phyloP scores from a whole-genome alignment of 495 filamentous ascomycete genomes.

The Hypomontagnella monticulosa region DNA sequence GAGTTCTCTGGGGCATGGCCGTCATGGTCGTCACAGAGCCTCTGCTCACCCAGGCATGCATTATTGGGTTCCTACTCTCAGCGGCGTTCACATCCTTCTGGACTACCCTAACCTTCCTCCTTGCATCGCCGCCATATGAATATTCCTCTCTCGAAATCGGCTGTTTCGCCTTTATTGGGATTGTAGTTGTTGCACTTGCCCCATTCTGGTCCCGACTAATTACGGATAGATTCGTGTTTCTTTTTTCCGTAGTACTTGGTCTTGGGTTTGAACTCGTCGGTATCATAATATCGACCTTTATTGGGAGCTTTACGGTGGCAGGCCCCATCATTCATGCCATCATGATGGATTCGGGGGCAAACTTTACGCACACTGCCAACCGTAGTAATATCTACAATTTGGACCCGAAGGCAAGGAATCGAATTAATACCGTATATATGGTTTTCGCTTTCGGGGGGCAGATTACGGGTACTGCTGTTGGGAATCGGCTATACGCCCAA shows the following conservation, averaged over 20 bases:
- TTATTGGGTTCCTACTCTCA: constrained; percentile 47
- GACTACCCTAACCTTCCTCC: constrained; percentile 82
- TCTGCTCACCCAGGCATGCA: constrained; percentile 66
- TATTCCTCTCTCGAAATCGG: constrained; percentile 75
- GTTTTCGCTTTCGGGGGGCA: constrained; percentile 77
- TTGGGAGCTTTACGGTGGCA: constrained; percentile 69
- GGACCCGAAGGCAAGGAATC: constrained; percentile 74
- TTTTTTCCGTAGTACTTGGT: constrained; percentile 73
- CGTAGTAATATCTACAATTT: constrained; percentile 75
- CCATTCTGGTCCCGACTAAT: constrained; percentile 75
- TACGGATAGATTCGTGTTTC: constrained; percentile 73
- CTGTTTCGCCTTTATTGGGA: constrained; percentile 80
- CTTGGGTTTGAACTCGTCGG: constrained; percentile 66
- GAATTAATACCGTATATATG: constrained; percentile 89
- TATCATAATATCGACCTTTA: constrained; percentile 74
- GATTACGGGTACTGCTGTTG: constrained; percentile 77
- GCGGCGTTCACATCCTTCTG: constrained; percentile 53
- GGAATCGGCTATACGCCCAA: constrained; percentile 73
- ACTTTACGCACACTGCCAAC: constrained; percentile 80
- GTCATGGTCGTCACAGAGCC: constrained; percentile 67
- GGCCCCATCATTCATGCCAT: constrained; percentile 82
- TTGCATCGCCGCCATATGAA: constrained; percentile 72
- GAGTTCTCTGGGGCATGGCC: constrained; percentile 70
- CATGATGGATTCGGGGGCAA: constrained; percentile 75
- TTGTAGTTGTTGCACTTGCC: constrained; percentile 70